Base-by-base conservation (phyloP, 1,139 yeast genomes). In the Hemisphaericaspora xylanilytica region DNA sequence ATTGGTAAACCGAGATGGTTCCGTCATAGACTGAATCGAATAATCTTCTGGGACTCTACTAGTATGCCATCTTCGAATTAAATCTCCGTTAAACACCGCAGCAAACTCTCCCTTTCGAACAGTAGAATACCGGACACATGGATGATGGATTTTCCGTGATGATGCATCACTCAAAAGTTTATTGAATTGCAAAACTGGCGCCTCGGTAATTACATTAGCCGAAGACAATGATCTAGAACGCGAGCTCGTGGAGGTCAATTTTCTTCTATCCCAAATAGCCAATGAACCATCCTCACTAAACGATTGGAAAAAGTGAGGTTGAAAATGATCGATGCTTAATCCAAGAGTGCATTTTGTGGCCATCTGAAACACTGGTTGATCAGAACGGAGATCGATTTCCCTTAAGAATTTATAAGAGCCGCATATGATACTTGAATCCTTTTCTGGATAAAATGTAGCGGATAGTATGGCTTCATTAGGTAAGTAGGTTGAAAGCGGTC, bases 261-360 rank as follows among this genome's bases (percentile, higher is more conserved):
- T 81, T 43, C 97, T 72, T 44, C 95, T 73, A 57, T 90, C 97
- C 95, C 96, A 90, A 11, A 89, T 71, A 0, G 92, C 82, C 41
- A 89, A 64, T 0, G 94, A 78, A 1, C 96, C 96, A 52, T 86
- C 94, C 50, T 88, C 96, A 38, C 88, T 78, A 47, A 77, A 78
- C 0, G 95, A 81, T 28, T 87, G 79, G 58, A 88, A 86, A 47
- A 78, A 73, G 58, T 78, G 72, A 27, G 73, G 73, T 40, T 67
- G 67, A 51, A 80, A 79, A 3, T 85, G 92, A 53, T 87, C 92
- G 29, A 83, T 67, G 8, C 76, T 70, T 33, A 90, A 71, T 10
- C 86, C 86, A 48, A 78, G 70, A 0, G 90, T 81, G 45, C 86
- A 78, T 49, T 84, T 79, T 0, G 94, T 82, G 2, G 90, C 86